A percentile compares a stretch with the other conserved stretches of the same genome.
phyloP scores from a whole-genome alignment of 2,329 filamentous ascomycete species.

The Leptosphaerulina australis region DNA sequence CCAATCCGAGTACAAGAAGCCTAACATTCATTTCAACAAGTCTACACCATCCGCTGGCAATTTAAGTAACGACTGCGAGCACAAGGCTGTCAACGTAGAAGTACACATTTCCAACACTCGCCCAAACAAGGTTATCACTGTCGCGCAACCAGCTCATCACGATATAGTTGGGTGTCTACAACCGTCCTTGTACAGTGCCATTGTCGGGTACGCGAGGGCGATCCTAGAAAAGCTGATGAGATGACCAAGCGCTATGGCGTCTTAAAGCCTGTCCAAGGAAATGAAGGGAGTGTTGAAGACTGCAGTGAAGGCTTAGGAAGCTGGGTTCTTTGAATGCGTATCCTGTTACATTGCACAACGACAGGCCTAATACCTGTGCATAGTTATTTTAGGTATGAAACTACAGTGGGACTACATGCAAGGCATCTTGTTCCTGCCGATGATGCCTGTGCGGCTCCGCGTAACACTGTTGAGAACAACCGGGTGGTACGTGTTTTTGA shows the following conservation, averaged over 20 bases:
- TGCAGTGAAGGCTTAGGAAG: too few relatives aligned
- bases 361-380: constrained; percentile 2
- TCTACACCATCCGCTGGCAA: background rate
- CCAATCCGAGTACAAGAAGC: background rate
- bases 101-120: background rate
- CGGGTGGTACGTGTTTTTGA: too few relatives aligned
- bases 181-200: background rate
- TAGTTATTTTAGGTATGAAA: constrained; percentile 9
- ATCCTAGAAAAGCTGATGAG: background rate
- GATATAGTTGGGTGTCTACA: background rate
- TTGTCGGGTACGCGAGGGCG: background rate
- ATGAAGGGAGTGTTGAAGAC: too few relatives aligned
- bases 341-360: background rate
- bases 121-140: background rate
- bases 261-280: too few relatives aligned
- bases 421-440: constrained; percentile 5
- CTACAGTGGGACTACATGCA: background rate
- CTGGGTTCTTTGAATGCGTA: background rate
- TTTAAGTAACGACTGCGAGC: background rate
- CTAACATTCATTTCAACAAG: background rate
- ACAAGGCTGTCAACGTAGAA: background rate
- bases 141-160: too few relatives aligned
- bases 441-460: constrained; percentile 7
- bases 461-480: constrained; percentile 9
- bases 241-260: too few relatives aligned